Base-by-base conservation (phyloP, 108 stramenopile species). In the Poteriospumella lacustris region DNA sequence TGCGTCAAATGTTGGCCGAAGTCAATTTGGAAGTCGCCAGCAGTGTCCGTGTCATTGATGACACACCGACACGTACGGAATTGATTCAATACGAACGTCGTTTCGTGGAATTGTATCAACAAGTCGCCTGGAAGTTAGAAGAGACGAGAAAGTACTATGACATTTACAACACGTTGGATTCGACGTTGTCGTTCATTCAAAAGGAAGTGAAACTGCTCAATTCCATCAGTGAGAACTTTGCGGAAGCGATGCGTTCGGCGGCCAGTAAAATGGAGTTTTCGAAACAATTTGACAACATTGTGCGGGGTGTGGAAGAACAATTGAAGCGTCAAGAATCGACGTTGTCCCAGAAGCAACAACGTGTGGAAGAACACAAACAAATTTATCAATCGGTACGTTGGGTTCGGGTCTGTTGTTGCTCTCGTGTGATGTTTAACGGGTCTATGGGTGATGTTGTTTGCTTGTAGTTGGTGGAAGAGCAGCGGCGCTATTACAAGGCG, bases 1-100 rank as follows among this genome's bases (percentile, higher is more conserved):
- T 44, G 29, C 15, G 70, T 9, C 42, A 42, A 43, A 28, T 58
- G 39, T 5, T 68, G 1, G 70, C 80, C 1, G 31, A 73, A 24
- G 31, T 33, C 28, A 73, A 73, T 38, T 56, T 73, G 28, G 70
- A 73, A 3, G 44, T 73, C 5, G 70, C 70, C 42, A 34, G 5
- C 3, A 5, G 26, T 73, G 3, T 38, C 24, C 70, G 70, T 26
- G 59, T 58, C 31, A 72, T 81, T 44, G 83, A 84, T 76, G 83
- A 78, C 44, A 68, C 68, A 12, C 83, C 83, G 1, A 78, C 75
- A 0, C 47, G 77, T 47, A 79, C 79, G 26, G 83, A 84, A 59
- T 58, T 84, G 9, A 81, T 84, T 34, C 83, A 84, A 52, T 84
- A 81, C 77, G 83, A 84, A 56, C 73, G 80, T 31, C 47, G 83